Percentiles rank a stretch among this genome's conserved stretches.
These are phyloP conservation scores for Apiospora saccharicola DNA, from an alignment of 2,329 filamentous ascomycete genomes.

Conservation along the genomic window DNA sequence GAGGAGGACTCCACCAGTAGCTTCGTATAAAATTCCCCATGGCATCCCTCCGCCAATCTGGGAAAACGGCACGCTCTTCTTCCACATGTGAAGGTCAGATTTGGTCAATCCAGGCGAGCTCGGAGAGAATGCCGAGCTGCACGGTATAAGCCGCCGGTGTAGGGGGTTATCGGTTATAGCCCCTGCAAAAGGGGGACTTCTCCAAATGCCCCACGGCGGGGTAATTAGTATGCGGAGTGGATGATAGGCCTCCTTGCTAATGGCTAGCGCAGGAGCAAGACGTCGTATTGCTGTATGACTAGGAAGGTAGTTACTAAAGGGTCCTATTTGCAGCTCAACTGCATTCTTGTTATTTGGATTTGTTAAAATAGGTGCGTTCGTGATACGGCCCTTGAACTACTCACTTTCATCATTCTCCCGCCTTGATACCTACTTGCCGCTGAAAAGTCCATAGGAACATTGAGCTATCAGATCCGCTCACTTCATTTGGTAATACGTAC, in stretches of 20 bases:
- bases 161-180: background rate
- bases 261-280: background rate
- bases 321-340: background rate
- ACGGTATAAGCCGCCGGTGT: background rate
- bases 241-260: background rate
- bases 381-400: background rate
- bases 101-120: background rate
- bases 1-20: background rate
- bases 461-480: too few species aligned
- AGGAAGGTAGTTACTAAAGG: background rate
- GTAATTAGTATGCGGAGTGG: conserved; percentile 2
- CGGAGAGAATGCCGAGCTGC: conserved; percentile 10
- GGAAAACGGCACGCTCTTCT: background rate
- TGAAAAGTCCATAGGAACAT: too few species aligned
- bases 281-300: background rate
- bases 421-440: background rate
- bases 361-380: background rate
- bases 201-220: conserved; percentile 8
- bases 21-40: background rate
- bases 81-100: background rate
- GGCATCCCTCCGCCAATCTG: background rate
- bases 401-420: background rate
- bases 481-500: background rate
- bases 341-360: background rate
- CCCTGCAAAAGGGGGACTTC: background rate